Conservation (phyloP, 192 early-diverging fungal species). For the Rhizoclosmatium sp. region DNA sequence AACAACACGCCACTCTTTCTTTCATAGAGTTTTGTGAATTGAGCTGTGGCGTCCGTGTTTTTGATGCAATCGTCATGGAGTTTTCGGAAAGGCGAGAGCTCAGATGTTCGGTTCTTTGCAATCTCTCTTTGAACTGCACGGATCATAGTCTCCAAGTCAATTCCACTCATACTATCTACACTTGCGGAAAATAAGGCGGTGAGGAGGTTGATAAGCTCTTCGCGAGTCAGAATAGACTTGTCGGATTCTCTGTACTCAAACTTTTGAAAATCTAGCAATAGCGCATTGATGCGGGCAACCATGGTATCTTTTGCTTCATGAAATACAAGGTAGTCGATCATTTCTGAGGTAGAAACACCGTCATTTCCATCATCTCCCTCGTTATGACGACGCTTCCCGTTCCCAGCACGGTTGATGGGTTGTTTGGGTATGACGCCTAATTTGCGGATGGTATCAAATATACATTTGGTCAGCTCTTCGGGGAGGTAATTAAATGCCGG, state of each 20-base stretch:
- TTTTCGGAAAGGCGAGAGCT: neutral
- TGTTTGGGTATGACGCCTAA: conserved; percentile 9
- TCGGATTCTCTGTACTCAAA: neutral
- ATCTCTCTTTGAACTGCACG: conserved; percentile 17
- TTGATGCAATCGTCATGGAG: conserved; percentile 10
- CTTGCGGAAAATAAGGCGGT: conserved; percentile 34
- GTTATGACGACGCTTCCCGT: neutral
- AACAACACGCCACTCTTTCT: neutral
- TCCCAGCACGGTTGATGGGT: neutral
- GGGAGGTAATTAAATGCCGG: conserved; percentile 40
- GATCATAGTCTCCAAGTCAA: conserved; percentile 27
- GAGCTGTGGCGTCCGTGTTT: conserved; percentile 8
- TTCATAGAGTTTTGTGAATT: conserved; percentile 10
- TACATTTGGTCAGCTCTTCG: conserved; percentile 3
- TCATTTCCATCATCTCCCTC: conserved; percentile 11
- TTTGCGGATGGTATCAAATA: conserved; percentile 11
- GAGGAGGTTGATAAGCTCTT: conserved; percentile 20
- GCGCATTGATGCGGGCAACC: conserved; percentile 4
- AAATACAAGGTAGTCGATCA: conserved; percentile 28
- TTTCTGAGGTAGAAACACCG: neutral
- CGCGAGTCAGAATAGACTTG: conserved; percentile 4
- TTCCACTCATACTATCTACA: conserved; percentile 20
- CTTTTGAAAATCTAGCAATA: conserved; percentile 31
- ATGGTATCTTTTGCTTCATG: conserved; percentile 8
- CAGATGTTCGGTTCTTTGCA: conserved; percentile 5